Evolutionary conservation across 345 rosid species (phyloP), one percentile per base, ranked within the genome.

Genomic region (Geranium rotundifolium): DNA sequence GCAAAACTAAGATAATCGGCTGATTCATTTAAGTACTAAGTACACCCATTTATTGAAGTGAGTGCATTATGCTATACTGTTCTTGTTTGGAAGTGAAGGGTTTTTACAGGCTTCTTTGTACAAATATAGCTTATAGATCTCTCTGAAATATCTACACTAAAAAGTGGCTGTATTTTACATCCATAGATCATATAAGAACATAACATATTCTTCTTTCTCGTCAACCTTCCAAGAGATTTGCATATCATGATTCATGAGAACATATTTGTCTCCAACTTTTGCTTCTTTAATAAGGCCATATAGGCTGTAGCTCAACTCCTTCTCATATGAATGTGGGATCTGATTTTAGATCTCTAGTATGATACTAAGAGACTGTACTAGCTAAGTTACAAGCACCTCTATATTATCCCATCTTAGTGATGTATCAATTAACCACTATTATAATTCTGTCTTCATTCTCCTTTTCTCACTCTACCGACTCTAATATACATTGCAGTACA

Each of bases 401-500:
- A 41, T 41, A 41, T 41, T 13, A 66, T 58, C 71, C 71, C 63
- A 67, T 49, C 69, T 17, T 50, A 67, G 62, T 62, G 19, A 19
- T 72, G 67, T 70, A 56, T 41, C 59, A 66, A 31, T 2, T 31
- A 31, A 2, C 7, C 54, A 46, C 50, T 58, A 13, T 16, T 64
- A 55, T 60, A 8, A 58, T 50, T 49, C 61, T 31, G 70, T 49
- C 59, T 55, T 54, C 59, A 30, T 57, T 5, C 55, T 60, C 41
- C 60, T 54, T 64, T 29, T 27, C 30, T 2, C 37, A 31, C 37
- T 31, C 37, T 29, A 17, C 62, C 37, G 18, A 61, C 52, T 20
- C 29, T 63, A 54, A 65, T 29, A 34, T 66, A 19, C 39, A 30
- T 15, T 58, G 13, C 50, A 70, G 4, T 23, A 50, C 58, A 14